Percentiles rank a stretch among this genome's conserved stretches.
These are phyloP conservation scores for Lodderomyces parapsilosis DNA, from an alignment of 1,139 yeast genomes.

Conservation along the genomic window DNA sequence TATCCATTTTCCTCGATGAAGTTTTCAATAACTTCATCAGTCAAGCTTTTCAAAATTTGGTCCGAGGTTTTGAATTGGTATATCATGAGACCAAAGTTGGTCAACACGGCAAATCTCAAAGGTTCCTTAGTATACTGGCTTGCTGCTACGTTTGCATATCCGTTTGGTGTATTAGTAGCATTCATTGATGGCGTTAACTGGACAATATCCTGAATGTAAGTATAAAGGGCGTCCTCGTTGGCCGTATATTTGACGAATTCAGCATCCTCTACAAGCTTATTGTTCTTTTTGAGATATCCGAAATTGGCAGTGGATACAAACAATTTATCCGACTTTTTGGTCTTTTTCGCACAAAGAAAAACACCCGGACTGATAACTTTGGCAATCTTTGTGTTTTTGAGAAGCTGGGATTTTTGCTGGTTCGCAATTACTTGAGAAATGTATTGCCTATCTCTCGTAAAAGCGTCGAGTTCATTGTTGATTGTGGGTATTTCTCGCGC, in stretches of 20 bases:
- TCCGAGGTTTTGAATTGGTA: conserved; percentile 81
- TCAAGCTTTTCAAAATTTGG: conserved; percentile 65
- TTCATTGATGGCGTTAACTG: conserved; percentile 69
- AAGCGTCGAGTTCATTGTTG: conserved; percentile 47
- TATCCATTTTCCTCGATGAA: conserved; percentile 50
- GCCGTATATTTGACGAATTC: conserved; percentile 62
- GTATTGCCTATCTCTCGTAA: conserved; percentile 44
- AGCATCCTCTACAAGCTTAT: conserved; percentile 76
- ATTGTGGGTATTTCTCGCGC: conserved; percentile 60
- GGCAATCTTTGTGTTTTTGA: conserved; percentile 46
- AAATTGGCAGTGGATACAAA: conserved; percentile 83
- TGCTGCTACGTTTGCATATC: conserved; percentile 80
- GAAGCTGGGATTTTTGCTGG: conserved; percentile 46
- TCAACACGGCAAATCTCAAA: conserved; percentile 74
- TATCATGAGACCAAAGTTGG: conserved; percentile 74
- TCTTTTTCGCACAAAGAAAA: conserved; percentile 53
- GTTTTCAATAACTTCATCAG: conserved; percentile 54
- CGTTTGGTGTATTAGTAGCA: conserved; percentile 71
- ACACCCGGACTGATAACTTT: conserved; percentile 81
- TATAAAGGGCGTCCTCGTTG: conserved; percentile 23
- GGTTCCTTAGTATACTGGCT: conserved; percentile 71
- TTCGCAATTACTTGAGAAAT: conserved; percentile 40
- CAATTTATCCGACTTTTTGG: conserved; percentile 49
- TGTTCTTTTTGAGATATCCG: conserved; percentile 72
- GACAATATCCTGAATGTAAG: conserved; percentile 66